Conservation (phyloP, 129 eudicot genomes). For the Artemisia argyi region DNA sequence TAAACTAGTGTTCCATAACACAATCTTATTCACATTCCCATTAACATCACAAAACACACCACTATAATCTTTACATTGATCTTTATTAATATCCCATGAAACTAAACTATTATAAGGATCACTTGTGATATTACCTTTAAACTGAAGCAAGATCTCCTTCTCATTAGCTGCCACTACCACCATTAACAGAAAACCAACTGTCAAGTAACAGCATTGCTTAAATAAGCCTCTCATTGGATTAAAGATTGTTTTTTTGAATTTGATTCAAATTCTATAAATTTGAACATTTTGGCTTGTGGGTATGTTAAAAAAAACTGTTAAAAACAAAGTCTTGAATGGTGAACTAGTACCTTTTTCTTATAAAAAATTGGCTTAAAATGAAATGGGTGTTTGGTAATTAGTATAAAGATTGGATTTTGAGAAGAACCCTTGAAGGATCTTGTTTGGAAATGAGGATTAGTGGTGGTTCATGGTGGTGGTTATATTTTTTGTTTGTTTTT, state of each 20-base stretch:
- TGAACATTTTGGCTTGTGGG: constrained; percentile 13
- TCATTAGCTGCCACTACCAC: constrained; percentile 38
- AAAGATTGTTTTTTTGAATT: constrained; percentile 19
- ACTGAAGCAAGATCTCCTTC: constrained; percentile 86
- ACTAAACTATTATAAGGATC: constrained; percentile 75
- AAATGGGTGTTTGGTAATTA: constrained; percentile 25
- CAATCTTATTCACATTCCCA: constrained; percentile 78
- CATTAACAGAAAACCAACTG: constrained; percentile 29
- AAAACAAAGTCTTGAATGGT: background rate
- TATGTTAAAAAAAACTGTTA: background rate
- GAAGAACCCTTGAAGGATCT: constrained; percentile 29
- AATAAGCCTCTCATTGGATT: constrained; percentile 50
- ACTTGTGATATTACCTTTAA: constrained; percentile 78
- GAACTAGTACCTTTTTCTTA: background rate
- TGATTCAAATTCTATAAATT: constrained; percentile 16
- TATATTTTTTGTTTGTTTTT: constrained; percentile 26
- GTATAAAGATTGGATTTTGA: constrained; percentile 15
- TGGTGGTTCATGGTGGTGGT: constrained; percentile 32
- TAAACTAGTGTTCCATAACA: constrained; percentile 87
- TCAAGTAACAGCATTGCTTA: constrained; percentile 26
- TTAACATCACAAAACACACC: constrained; percentile 82
- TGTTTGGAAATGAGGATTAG: constrained; percentile 15
- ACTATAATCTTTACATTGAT: constrained; percentile 67
- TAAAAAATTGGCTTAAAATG: constrained; percentile 20
- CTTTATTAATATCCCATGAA: constrained; percentile 72